Base-by-base conservation (phyloP, 176 grass and related monocot species). In the Sorghum bicolor region DNA sequence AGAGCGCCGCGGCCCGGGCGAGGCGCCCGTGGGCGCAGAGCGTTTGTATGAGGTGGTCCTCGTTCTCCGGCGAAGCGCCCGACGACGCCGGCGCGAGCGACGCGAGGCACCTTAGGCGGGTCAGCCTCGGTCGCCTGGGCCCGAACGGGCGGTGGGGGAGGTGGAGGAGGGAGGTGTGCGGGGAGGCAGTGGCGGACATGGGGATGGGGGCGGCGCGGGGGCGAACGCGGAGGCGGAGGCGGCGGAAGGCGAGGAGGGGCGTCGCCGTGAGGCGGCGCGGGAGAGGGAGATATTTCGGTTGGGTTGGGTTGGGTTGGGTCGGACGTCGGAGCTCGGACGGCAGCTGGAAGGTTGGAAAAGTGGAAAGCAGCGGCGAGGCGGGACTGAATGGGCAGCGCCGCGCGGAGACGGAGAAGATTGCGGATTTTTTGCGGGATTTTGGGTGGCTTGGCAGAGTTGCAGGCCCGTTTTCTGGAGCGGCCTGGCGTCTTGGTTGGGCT, bases 31-130 rank as follows among this genome's bases (percentile, higher is more conserved):
- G 70, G 39, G 78, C 88, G 90, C 90, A 93, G 9, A 98, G 88
- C 50, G 78, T 87, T 34, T 93, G 95, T 76, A 98, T 88, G 24
- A 88, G 72, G 60, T 91, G 91, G 76, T 98, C 90, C 4, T 44
- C 55, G 74, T 90, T 80, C 10, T 20, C 82, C 25, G 58, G 61
- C n/a, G 29, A 64, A 9, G 78, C 10, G 30, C 61, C 72, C 57
- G 79, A 48, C 36, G 79, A 67, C 3, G 88, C 3, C 36, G 86
- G 37, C 28, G 63, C 36, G 30, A 82, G 72, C 29, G 83, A 30
- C 32, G 73, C 78, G 10, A 90, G 39, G 80, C 67, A 84, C 75
- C 84, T 80, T 61, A 44, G 82, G 84, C 69, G 84, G 45, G 75
- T 25, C 48, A 38, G 60, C 30, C 60, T 58, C 52, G 80, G 80